These are phyloP conservation scores for Acorus calamus DNA, from an alignment of 106 monocot genomes.

Conservation along the genomic window DNA sequence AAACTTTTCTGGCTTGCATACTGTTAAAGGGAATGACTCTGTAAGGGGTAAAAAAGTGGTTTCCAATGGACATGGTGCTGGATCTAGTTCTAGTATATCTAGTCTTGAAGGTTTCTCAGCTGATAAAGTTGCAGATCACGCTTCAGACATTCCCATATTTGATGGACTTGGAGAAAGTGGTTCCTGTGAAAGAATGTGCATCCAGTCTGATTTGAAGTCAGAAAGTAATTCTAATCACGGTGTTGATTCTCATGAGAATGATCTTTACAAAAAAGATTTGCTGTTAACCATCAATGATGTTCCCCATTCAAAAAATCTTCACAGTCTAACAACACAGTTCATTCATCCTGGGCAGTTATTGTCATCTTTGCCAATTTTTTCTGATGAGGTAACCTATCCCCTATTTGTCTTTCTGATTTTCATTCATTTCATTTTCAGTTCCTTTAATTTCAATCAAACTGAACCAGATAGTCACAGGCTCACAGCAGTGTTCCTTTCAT, in stretches of 20 bases:
- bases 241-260: constrained; percentile 12
- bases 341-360: constrained; percentile 21
- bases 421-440: constrained; percentile 21
- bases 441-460: constrained; percentile 10
- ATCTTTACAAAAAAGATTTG: constrained; percentile 1
- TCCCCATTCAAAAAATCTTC: background rate
- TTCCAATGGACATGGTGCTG: background rate
- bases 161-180: constrained; percentile 15
- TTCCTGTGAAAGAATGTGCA: constrained; percentile 1
- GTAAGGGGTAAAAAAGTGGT: background rate
- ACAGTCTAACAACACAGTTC: constrained; percentile 1
- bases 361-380: constrained; percentile 32
- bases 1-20: constrained; percentile 31
- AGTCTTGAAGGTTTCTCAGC: constrained; percentile 1
- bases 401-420: constrained; percentile 5
- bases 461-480: constrained; percentile 7
- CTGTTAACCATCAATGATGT: background rate
- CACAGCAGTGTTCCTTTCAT: background rate
- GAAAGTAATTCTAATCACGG: constrained; percentile 11
- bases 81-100: background rate
- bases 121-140: constrained; percentile 4
- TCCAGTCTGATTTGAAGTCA: constrained; percentile 4
- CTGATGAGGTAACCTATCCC: constrained; percentile 13
- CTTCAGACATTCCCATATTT: constrained; percentile 31
- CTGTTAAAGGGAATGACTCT: constrained; percentile 3